These are phyloP conservation scores for Annulohypoxylon maeteangense DNA, from an alignment of 495 filamentous ascomycete genomes.

Conservation along the genomic window DNA sequence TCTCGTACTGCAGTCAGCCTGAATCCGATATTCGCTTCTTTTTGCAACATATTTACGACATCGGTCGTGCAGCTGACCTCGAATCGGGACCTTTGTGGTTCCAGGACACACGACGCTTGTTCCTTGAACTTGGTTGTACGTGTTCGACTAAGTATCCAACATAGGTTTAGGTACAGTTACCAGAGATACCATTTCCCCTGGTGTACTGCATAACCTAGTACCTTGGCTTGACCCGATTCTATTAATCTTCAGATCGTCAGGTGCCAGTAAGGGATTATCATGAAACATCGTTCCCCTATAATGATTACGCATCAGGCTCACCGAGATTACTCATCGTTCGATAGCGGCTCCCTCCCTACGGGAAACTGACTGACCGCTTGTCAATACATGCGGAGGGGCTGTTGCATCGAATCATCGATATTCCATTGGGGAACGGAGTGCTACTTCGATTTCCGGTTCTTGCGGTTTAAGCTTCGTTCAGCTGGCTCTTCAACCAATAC, in stretches of 20 bases:
- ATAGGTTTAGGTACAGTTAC: constrained; percentile 62
- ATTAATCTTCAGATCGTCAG: constrained; percentile 58
- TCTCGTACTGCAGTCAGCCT: constrained; percentile 18
- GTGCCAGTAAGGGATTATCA: constrained; percentile 60
- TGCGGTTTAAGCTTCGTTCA: constrained; percentile 47
- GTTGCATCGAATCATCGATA: constrained; percentile 51
- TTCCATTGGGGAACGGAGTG: constrained; percentile 52
- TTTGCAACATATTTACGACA: constrained; percentile 9
- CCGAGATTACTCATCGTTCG: not conserved
- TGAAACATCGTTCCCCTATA: constrained; percentile 50
- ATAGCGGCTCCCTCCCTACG: not conserved
- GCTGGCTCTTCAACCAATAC: constrained; percentile 1
- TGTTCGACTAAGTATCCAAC: constrained; percentile 61
- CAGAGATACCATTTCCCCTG: constrained; percentile 50
- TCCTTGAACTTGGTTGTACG: constrained; percentile 50
- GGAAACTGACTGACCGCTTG: constrained; percentile 45
- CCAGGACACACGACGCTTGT: constrained; percentile 57
- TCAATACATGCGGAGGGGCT: constrained; percentile 56
- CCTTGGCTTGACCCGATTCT: constrained; percentile 52
- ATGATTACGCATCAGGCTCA: constrained; percentile 6
- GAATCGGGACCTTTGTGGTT: constrained; percentile 62
- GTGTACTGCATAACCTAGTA: constrained; percentile 61
- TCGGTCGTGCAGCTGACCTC: constrained; percentile 25
- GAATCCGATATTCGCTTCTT: constrained; percentile 14
- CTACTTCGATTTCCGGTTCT: constrained; percentile 45